A percentile compares a stretch with the other conserved stretches of the same genome.
Evolutionary conservation across 768 basidiomycete genomes (phyloP).

Genomic region (Leccinum subgranulosum): DNA sequence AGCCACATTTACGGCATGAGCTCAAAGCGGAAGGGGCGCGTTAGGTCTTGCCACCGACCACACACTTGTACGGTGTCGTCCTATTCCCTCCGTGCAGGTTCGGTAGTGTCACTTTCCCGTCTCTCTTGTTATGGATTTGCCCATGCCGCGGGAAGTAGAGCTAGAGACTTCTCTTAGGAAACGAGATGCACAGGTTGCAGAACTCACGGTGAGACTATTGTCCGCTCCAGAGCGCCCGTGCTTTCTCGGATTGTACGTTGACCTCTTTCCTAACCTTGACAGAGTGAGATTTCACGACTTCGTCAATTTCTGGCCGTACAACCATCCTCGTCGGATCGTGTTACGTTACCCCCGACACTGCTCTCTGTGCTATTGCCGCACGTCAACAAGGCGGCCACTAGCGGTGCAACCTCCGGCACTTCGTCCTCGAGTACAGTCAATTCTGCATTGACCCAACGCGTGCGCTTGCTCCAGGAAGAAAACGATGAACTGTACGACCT

Average conservation of each 20-base stretch:
- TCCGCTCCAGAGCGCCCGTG: conserved; percentile 20
- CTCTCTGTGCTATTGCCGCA: conserved; percentile 69
- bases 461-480: conserved; percentile 74
- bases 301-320: conserved; percentile 64
- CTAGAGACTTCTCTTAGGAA: conserved; percentile 76
- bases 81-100: conserved; percentile 10
- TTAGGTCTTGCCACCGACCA: conserved; percentile 30
- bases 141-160: conserved; percentile 73
- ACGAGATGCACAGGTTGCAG: conserved; percentile 67
- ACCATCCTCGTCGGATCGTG: conserved; percentile 56
- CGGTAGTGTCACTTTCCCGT: conserved; percentile 11
- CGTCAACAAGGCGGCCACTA: conserved; percentile 43
- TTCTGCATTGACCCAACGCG: conserved; percentile 73
- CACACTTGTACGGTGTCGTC: conserved; percentile 21
- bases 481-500: conserved; percentile 84
- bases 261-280: conserved; percentile 10
- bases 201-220: conserved; percentile 60
- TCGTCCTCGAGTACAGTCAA: conserved; percentile 54
- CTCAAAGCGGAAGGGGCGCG: conserved; percentile 26
- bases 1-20: conserved; percentile 34
- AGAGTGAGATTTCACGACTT: conserved; percentile 75
- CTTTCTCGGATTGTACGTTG: conserved; percentile 17
- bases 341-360: conserved; percentile 69
- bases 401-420: conserved; percentile 28
- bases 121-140: conserved; percentile 55